phyloP scores from a whole-genome alignment of 768 basidiomycete species.

The Mycena capillaripes region DNA sequence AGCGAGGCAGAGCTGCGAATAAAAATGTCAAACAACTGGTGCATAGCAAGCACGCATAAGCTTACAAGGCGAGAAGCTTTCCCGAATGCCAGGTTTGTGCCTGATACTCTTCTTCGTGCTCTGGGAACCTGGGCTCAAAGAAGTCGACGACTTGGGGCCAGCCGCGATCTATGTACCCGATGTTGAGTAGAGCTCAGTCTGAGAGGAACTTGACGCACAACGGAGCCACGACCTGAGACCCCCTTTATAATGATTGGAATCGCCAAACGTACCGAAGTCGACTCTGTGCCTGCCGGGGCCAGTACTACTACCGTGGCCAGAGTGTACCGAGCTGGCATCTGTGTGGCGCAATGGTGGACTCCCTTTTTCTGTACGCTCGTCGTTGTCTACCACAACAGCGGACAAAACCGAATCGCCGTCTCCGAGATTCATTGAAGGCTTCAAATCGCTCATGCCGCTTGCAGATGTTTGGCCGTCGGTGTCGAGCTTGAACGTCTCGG shows the following conservation, averaged over 20 bases:
- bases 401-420: conserved; percentile 37
- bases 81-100: conserved; percentile 38
- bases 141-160: conserved; percentile 33
- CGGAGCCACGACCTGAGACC: conserved; percentile 30
- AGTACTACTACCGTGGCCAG: conserved; percentile 31
- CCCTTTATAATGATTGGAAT: conserved; percentile 30
- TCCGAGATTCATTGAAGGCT: not conserved
- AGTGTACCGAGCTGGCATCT: conserved; percentile 25
- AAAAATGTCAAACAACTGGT: not conserved
- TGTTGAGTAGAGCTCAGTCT: not conserved
- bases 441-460: conserved; percentile 14
- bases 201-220: not conserved
- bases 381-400: conserved; percentile 41
- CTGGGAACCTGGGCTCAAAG: conserved; percentile 33
- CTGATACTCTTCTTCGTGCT: conserved; percentile 39
- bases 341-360: conserved; percentile 8
- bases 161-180: conserved; percentile 2
- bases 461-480: conserved; percentile 25
- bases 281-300: not conserved
- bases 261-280: not conserved
- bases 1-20: conserved; percentile 27
- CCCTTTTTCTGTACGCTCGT: conserved; percentile 11
- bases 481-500: conserved; percentile 36
- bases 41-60: not conserved
- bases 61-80: conserved; percentile 37